Base-by-base conservation (phyloP, 768 basidiomycete genomes). In the Tylopilus sp. region DNA sequence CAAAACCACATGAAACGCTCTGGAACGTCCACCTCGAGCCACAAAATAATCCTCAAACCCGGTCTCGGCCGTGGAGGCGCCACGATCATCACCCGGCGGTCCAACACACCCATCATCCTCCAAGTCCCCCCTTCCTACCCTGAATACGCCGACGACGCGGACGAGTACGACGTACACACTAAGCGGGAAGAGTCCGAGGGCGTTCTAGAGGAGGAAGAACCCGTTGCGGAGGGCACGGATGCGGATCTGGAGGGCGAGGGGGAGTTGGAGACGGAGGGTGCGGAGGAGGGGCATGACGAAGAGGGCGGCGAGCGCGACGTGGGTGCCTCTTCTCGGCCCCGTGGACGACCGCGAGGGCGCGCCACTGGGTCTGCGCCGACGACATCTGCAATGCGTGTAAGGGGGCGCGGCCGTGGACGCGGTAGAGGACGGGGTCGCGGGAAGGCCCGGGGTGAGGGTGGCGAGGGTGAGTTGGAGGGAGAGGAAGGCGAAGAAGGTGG, bases 401-500 rank as follows among this genome's bases (percentile, higher is more conserved):
- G 65, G 40, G 73, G 56, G 0, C 52, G 57, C 8, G 69, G 69
- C 3, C 69, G 78, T 31, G 76, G 75, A 1, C 66, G 76, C 8
- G 76, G 76, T 36, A 68, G 73, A 40, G 74, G 74, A 6, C 69
- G 75, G 36, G 71, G 69, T 43, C 60, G 71, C 39, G 71, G 71
- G 7, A 71, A 70, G 21, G 63, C 61, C 23, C 63, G 59, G 23
- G 62, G 50, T 9, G 59, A 60, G 40, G 79, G 75, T n/a, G 73
- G 57, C 3, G 75, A 71, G 4, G 74, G 62, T 3, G 77, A 65
- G 3, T 70, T 58, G 6, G 76, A 69, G 8, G 69, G 69, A 15
- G 69, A 69, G 17, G 77, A 80, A 47, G 66, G 63, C 44, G 69
- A 69, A 44, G 60, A 66, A 39, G 65, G 59, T 15, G 86, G 85